Evolutionary conservation across 805 yeast species (phyloP), one percentile per base, ranked within the genome.

Genomic region (Lachancea cidri): DNA sequence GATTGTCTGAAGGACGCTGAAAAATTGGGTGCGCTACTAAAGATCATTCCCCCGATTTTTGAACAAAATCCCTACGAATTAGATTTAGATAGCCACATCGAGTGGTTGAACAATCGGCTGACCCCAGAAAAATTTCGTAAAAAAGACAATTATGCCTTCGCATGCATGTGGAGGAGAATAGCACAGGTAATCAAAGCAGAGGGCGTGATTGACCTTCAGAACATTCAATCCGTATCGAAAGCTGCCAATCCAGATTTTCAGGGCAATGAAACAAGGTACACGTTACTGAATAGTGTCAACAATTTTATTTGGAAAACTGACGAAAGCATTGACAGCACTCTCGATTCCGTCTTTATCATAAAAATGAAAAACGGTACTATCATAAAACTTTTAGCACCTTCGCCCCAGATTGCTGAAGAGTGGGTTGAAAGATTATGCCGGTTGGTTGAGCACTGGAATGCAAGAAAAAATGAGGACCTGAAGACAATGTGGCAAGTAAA

Each of bases 101-200:
- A 55, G 2, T 87, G 96, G 96, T 58, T 86, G 7, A 65, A 64
- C 3, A 66, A 68, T 3, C 59, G 53, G 1, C 42, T 57, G 1
- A 46, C 61, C 1, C 45, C 47, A 1, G 67, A 66, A 2, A 74
- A 73, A 4, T 76, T 80, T 49, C 60, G 66, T 1, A 49, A 54
- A 5, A 52, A 68, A 16, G 96, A 89, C 53, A 49, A 58, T 1
- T 62, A 62, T 33, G 94, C 94, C 0, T 49, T 77, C n/a, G 67
- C 70, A 19, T 91, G 86, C 47, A 73, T 74, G 32, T 80, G 81
- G 45, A 68, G 97, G 43, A 70, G 81, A 38, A 62, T 79, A 1
- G 67, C 70, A 17, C 74, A 75, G 41, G 58, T 86, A 4, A 57
- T 76, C 1, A 73, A 74, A 38, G 73, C 95, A 0, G 73, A 74